These are phyloP conservation scores for Psilocybe sp. DNA, from an alignment of 768 basidiomycete genomes.

Conservation along the genomic window DNA sequence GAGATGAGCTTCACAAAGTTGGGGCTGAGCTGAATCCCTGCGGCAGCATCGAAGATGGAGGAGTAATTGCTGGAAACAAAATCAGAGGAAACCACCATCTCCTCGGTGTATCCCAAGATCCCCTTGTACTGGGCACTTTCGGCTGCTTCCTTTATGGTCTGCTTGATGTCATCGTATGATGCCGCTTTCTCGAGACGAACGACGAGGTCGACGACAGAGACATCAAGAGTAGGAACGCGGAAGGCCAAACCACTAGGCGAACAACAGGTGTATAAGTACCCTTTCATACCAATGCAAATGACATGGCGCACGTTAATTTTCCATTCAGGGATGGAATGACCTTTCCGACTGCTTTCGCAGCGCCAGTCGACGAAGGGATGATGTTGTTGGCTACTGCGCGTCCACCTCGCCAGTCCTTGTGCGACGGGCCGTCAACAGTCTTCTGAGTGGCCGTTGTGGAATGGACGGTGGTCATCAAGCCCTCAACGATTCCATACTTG, in stretches of 20 bases:
- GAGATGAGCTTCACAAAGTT: constrained; percentile 92
- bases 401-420: constrained; percentile 97
- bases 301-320: constrained; percentile 76
- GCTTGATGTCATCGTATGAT: constrained; percentile 90
- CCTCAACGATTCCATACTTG: constrained; percentile 95
- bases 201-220: constrained; percentile 97
- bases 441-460: constrained; percentile 95
- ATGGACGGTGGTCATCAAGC: constrained; percentile 98
- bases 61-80: constrained; percentile 87
- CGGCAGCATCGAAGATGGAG: constrained; percentile 86
- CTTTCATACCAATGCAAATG: constrained; percentile 1
- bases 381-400: constrained; percentile 97
- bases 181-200: constrained; percentile 86
- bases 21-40: constrained; percentile 81
- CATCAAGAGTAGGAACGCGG: constrained; percentile 95
- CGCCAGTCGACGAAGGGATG: constrained; percentile 98
- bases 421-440: constrained; percentile 91
- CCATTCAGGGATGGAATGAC: constrained; percentile 96
- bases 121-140: constrained; percentile 69
- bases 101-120: constrained; percentile 89
- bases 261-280: not conserved
- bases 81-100: constrained; percentile 90
- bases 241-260: constrained; percentile 87
- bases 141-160: constrained; percentile 74
- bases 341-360: constrained; percentile 98